Percentiles rank a stretch among this genome's conserved stretches.
phyloP scores from a whole-genome alignment of 164 flowering plant species.

The Protea cynaroides region DNA sequence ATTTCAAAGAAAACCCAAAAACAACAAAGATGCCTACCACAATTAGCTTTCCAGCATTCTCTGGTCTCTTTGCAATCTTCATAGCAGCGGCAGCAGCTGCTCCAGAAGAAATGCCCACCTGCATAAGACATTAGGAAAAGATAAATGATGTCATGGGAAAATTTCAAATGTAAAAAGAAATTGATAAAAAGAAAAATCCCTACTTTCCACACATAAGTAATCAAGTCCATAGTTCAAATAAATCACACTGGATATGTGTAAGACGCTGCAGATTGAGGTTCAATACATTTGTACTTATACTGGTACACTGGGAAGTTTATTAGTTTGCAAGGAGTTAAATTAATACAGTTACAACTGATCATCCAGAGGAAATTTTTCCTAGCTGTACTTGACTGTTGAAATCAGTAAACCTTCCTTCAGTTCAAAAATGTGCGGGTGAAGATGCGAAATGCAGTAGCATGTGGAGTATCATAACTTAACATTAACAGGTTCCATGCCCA shows the following conservation, averaged over 20 bases:
- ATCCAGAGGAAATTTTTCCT: too few relatives aligned
- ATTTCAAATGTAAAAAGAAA: not conserved
- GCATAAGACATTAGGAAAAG: slow-evolving; percentile 10
- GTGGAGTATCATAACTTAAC: too few relatives aligned
- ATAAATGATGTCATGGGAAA: not conserved
- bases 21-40: slow-evolving; percentile 40
- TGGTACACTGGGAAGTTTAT: too few relatives aligned
- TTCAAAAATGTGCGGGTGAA: too few relatives aligned
- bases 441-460: too few relatives aligned
- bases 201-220: not conserved
- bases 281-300: not conserved
- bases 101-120: slow-evolving; percentile 97
- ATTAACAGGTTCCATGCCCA: too few relatives aligned
- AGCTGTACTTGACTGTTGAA: too few relatives aligned
- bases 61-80: slow-evolving; percentile 74
- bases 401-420: too few relatives aligned
- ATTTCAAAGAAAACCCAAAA: slow-evolving; percentile 1
- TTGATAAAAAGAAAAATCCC: not conserved
- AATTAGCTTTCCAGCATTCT: slow-evolving; percentile 91
- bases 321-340: too few relatives aligned
- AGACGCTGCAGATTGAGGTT: too few relatives aligned
- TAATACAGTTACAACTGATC: too few relatives aligned
- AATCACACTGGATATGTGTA: too few relatives aligned
- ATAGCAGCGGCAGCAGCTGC: slow-evolving; percentile 91
- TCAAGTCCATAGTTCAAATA: not conserved